A percentile compares a stretch with the other conserved stretches of the same genome.
phyloP scores from a whole-genome alignment of 2,329 filamentous ascomycete genomes.

The Acephala macrosclerotiorum region DNA sequence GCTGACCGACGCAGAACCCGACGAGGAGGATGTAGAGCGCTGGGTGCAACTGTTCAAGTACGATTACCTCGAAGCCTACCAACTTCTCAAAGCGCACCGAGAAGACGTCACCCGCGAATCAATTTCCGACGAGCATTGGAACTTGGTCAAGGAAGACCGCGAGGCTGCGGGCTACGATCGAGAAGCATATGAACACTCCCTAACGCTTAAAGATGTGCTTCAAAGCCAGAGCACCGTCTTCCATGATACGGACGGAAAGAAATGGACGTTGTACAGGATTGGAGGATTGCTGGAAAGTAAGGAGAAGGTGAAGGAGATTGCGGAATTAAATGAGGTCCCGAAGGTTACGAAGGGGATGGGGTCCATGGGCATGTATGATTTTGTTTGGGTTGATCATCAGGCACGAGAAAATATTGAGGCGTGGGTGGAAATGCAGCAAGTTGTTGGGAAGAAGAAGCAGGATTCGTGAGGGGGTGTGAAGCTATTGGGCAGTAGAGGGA shows the following conservation, averaged over 20 bases:
- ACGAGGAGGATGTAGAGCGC: conserved; percentile 11
- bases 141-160: conserved; percentile 13
- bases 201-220: conserved; percentile 21
- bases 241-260: conserved; percentile 20
- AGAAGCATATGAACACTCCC: conserved; percentile 26
- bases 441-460: background rate
- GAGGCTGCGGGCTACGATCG: conserved; percentile 24
- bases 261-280: conserved; percentile 20
- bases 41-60: conserved; percentile 25
- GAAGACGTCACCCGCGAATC: conserved; percentile 18
- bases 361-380: conserved; percentile 3
- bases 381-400: conserved; percentile 25
- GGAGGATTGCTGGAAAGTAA: conserved; percentile 21
- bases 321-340: conserved; percentile 16
- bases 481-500: too few species aligned
- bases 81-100: conserved; percentile 23
- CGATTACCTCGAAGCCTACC: conserved; percentile 16
- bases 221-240: conserved; percentile 24
- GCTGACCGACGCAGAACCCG: conserved; percentile 8
- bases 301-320: conserved; percentile 23
- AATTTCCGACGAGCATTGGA: conserved; percentile 25
- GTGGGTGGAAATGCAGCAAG: conserved; percentile 16
- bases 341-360: conserved; percentile 22
- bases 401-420: conserved; percentile 15
- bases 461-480: background rate